phyloP scores from a whole-genome alignment of 148 eudicot species.

The Simmondsia chinensis region DNA sequence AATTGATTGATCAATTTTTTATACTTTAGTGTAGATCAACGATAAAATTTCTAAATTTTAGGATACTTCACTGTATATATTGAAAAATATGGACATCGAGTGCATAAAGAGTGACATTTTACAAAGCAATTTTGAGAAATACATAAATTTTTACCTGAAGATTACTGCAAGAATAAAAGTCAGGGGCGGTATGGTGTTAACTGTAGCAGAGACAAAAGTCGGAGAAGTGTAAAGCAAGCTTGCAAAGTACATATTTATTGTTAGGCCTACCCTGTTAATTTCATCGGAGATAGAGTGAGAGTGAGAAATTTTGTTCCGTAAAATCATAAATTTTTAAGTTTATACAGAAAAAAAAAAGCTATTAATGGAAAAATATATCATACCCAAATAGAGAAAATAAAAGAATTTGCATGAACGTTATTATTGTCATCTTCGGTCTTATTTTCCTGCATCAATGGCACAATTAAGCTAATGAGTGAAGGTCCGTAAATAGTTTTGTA shows the following conservation, averaged over 20 bases:
- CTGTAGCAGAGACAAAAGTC: conserved; percentile 40
- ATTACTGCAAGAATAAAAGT: conserved; percentile 31
- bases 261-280: conserved; percentile 40
- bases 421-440: conserved; percentile 37
- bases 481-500: background rate
- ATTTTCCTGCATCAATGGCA: conserved; percentile 25
- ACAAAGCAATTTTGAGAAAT: background rate
- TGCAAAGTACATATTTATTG: conserved; percentile 42
- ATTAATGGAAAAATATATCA: background rate
- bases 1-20: too few relatives aligned
- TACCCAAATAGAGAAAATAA: conserved; percentile 41
- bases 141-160: conserved; percentile 31
- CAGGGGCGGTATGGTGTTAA: conserved; percentile 33
- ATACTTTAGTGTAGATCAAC: too few relatives aligned
- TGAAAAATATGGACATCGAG: too few relatives aligned
- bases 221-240: conserved; percentile 40
- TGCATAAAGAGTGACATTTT: too few relatives aligned
- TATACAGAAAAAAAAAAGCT: too few relatives aligned
- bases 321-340: too few relatives aligned
- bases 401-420: conserved; percentile 25
- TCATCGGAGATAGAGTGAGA: background rate
- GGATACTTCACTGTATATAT: too few relatives aligned
- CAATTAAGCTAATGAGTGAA: background rate
- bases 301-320: too few relatives aligned
- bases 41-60: too few relatives aligned